Evolutionary conservation across 1,284 basidiomycete genomes (phyloP).

Genomic region (Fomitopsis pinicola): DNA sequence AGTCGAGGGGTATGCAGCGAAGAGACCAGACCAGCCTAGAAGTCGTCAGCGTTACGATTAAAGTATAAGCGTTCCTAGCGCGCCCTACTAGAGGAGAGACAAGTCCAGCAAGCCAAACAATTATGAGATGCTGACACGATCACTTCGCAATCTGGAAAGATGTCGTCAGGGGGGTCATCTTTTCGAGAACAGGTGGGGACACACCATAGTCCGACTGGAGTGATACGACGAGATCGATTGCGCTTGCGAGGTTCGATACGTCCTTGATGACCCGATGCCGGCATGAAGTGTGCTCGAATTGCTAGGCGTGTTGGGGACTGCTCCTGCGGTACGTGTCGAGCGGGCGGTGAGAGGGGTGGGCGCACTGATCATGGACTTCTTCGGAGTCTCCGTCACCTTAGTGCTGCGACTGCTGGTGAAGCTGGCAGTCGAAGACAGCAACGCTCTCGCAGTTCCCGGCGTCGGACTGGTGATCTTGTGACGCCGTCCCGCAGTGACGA

Average conservation of each 20-base stretch:
- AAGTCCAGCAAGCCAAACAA: constrained; percentile 19
- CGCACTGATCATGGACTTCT: constrained; percentile 82
- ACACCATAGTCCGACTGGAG: constrained; percentile 38
- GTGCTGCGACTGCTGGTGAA: constrained; percentile 36
- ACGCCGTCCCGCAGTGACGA: constrained; percentile 67
- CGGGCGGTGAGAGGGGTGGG: constrained; percentile 80
- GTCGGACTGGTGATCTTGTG: constrained; percentile 39
- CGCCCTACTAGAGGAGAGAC: constrained; percentile 15
- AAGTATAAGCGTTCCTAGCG: constrained; percentile 20
- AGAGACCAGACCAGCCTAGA: constrained; percentile 26
- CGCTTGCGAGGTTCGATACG: constrained; percentile 36
- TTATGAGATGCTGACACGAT: constrained; percentile 14
- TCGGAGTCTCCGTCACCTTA: constrained; percentile 67
- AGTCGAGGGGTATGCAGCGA: constrained; percentile 25
- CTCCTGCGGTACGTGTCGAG: constrained; percentile 45
- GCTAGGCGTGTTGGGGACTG: constrained; percentile 59
- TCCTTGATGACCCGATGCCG: constrained; percentile 32
- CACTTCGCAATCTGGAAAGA: constrained; percentile 23
- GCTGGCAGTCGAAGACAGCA: constrained; percentile 42
- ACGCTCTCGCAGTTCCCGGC: constrained; percentile 43
- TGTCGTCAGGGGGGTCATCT: neutral
- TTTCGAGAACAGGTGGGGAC: neutral
- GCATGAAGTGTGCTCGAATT: constrained; percentile 32
- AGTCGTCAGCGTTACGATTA: constrained; percentile 15
- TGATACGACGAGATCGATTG: constrained; percentile 38